These are phyloP conservation scores for Aspergillus transmontanensis DNA, from an alignment of 2,329 filamentous ascomycete genomes.

Conservation along the genomic window DNA sequence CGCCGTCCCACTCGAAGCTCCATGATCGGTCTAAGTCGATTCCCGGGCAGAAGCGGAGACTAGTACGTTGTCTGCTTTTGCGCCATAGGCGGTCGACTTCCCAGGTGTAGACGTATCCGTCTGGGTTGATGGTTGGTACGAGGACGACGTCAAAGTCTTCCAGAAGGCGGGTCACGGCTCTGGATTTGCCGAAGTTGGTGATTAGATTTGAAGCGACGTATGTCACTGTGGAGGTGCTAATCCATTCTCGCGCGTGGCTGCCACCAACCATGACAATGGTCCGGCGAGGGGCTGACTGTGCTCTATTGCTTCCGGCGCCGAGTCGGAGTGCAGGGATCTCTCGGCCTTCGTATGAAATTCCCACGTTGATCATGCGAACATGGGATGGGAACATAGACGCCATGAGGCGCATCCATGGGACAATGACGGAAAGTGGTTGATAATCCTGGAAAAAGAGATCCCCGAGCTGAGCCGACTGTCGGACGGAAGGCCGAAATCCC, in stretches of 20 bases:
- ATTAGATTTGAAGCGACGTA: conserved; percentile 89
- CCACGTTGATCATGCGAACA: conserved; percentile 72
- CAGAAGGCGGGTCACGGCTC: conserved; percentile 73
- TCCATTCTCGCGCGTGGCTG: conserved; percentile 95
- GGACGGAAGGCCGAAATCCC: conserved; percentile 32
- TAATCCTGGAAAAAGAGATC: conserved; percentile 93
- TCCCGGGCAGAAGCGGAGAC: conserved; percentile 79
- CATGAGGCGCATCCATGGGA: conserved; percentile 89
- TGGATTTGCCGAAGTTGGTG: conserved; percentile 74
- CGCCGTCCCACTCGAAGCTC: conserved; percentile 79
- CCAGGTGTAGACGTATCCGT: conserved; percentile 95
- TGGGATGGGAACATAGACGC: conserved; percentile 87
- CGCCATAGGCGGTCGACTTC: conserved; percentile 89
- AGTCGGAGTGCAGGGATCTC: conserved; percentile 82
- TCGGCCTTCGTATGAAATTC: conserved; percentile 84
- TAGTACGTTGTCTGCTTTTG: conserved; percentile 83
- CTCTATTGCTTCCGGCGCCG: conserved; percentile 59
- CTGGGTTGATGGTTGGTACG: conserved; percentile 85
- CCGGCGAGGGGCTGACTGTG: conserved; percentile 60
- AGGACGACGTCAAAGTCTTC: conserved; percentile 86
- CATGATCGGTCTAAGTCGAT: conserved; percentile 89
- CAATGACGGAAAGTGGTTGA: conserved; percentile 80
- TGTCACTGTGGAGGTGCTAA: conserved; percentile 85
- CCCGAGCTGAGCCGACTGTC: conserved; percentile 35
- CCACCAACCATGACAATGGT: conserved; percentile 83